phyloP scores from a whole-genome alignment of 768 basidiomycete species.

The Pisolithus albus region DNA sequence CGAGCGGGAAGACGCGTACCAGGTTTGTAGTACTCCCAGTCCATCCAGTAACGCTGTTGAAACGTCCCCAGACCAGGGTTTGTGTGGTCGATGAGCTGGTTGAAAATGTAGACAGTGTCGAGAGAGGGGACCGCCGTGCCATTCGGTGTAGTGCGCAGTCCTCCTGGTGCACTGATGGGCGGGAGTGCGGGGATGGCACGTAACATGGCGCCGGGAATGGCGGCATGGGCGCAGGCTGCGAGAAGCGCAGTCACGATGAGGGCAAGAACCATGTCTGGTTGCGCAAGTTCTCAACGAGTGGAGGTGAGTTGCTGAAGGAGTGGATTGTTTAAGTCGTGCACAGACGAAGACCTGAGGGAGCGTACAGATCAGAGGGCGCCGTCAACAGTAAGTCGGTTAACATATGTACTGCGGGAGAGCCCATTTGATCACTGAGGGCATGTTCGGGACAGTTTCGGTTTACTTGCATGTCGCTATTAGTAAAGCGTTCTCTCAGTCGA shows the following conservation, averaged over 20 bases:
- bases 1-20: conserved; percentile 22
- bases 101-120: conserved; percentile 24
- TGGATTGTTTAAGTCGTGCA: background rate
- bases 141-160: conserved; percentile 10
- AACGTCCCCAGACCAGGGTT: conserved; percentile 66
- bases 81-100: conserved; percentile 38
- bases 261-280: conserved; percentile 8
- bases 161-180: conserved; percentile 7
- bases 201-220: conserved; percentile 14
- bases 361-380: too few species aligned
- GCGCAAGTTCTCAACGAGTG: background rate
- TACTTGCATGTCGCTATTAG: background rate
- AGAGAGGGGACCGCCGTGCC: conserved; percentile 21
- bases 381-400: too few species aligned
- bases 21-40: conserved; percentile 57
- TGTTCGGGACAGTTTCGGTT: too few species aligned
- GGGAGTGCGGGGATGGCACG: conserved; percentile 14
- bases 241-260: conserved; percentile 7
- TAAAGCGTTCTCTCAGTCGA: background rate
- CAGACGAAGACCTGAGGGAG: background rate
- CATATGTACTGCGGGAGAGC: too few species aligned
- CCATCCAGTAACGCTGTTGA: conserved; percentile 67
- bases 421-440: too few species aligned
- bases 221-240: conserved; percentile 13
- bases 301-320: background rate